Percentiles rank a stretch among this genome's conserved stretches.
Evolutionary conservation across 2,329 filamentous ascomycete species (phyloP).

Genomic region (Claviceps pusilla): DNA sequence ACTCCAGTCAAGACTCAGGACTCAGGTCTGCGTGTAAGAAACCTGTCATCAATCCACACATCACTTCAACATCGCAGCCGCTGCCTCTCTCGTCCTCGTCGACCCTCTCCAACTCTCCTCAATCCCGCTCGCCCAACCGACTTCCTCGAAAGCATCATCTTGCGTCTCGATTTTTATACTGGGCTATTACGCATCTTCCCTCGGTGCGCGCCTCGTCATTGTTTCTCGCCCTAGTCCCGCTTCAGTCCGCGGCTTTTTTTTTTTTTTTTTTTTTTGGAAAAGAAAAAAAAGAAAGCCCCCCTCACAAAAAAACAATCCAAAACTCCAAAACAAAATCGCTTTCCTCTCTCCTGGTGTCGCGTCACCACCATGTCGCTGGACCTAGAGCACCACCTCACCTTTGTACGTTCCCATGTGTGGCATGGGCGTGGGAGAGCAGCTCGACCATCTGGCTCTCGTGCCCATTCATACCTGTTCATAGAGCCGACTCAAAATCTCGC

Average conservation of each 20-base stretch:
- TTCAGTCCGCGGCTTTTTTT: neutral
- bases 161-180: neutral
- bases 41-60: constrained; percentile 2
- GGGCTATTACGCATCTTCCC: neutral
- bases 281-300: neutral
- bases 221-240: neutral
- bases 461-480: neutral
- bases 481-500: neutral
- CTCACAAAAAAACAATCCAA: no score
- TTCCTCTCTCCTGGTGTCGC: constrained; percentile 1
- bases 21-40: neutral
- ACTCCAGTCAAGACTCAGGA: neutral
- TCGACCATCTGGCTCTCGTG: neutral
- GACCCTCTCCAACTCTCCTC: neutral
- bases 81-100: neutral
- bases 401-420: constrained; percentile 32
- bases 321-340: neutral
- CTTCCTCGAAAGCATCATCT: neutral
- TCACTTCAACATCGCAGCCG: neutral
- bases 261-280: neutral
- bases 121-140: neutral
- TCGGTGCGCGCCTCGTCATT: neutral
- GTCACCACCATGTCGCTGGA: constrained; percentile 47
- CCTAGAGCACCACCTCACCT: constrained; percentile 67
- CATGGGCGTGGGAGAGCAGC: neutral